These are phyloP conservation scores for Sugiyamaella floridensis DNA, from an alignment of 805 yeast genomes.

Conservation along the genomic window DNA sequence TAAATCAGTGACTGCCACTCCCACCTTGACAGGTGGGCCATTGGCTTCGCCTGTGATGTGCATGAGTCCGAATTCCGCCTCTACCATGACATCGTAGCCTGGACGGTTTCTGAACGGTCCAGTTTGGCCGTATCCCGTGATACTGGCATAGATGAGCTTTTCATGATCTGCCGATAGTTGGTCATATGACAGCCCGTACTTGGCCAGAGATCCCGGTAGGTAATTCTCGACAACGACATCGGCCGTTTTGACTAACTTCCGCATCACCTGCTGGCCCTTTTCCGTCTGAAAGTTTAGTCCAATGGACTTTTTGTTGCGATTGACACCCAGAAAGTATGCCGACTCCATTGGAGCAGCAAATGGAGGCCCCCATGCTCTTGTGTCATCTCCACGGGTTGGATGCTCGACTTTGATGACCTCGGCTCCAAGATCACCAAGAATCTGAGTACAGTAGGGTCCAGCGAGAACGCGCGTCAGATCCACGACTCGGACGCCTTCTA, in stretches of 20 bases:
- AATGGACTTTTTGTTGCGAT: conserved; percentile 34
- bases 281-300: conserved; percentile 32
- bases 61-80: conserved; percentile 40
- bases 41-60: conserved; percentile 38
- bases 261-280: conserved; percentile 31
- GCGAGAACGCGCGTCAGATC: conserved; percentile 38
- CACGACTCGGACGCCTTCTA: conserved; percentile 31
- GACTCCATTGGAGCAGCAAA: conserved; percentile 31
- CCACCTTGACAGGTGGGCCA: conserved; percentile 38
- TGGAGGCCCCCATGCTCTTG: conserved; percentile 41
- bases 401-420: conserved; percentile 38
- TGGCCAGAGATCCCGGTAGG: conserved; percentile 33
- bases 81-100: conserved; percentile 41
- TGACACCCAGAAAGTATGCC: conserved; percentile 35
- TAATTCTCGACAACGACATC: conserved; percentile 37
- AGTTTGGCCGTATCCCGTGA: conserved; percentile 39
- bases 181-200: conserved; percentile 33
- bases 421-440: conserved; percentile 39
- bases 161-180: conserved; percentile 24
- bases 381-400: conserved; percentile 38
- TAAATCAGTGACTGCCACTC: conserved; percentile 39
- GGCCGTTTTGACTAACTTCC: conserved; percentile 25
- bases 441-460: conserved; percentile 37
- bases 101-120: conserved; percentile 36
- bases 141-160: conserved; percentile 32